Percentiles rank a stretch among this genome's conserved stretches.
Evolutionary conservation across 176 grass and related monocot genomes (phyloP).

Genomic region (Poa pratensis): DNA sequence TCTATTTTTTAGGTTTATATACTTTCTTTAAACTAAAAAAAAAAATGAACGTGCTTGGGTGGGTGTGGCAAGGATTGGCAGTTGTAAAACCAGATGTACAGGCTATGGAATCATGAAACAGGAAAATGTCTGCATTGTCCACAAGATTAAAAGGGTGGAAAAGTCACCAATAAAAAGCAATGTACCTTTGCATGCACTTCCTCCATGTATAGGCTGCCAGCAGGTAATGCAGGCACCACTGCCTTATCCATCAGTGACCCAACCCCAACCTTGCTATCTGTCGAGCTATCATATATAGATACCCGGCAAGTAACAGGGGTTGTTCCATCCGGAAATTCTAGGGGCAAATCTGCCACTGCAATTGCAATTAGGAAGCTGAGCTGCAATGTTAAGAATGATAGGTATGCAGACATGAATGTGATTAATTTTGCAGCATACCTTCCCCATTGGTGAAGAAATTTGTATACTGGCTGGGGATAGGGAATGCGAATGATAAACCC

Average conservation of each 20-base stretch:
- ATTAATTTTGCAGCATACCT: conserved; percentile 57
- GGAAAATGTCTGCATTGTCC: not conserved
- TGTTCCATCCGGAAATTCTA: conserved; percentile 97
- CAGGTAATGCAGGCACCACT: conserved; percentile 69
- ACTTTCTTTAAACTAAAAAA: conserved; percentile 8
- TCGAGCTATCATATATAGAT: conserved; percentile 85
- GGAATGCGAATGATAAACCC: conserved; percentile 95
- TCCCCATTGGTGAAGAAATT: conserved; percentile 79
- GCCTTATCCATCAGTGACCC: conserved; percentile 90
- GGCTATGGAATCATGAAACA: conserved; percentile 17
- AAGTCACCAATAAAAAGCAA: conserved; percentile 25
- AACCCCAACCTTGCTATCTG: conserved; percentile 89
- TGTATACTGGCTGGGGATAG: conserved; percentile 86
- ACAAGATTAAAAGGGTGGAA: conserved; percentile 9
- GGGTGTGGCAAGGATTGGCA: not conserved
- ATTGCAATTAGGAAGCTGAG: conserved; percentile 42
- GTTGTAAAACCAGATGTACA: conserved; percentile 14
- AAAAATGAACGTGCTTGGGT: not conserved
- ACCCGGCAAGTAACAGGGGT: conserved; percentile 94
- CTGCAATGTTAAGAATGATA: conserved; percentile 25
- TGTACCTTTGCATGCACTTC: conserved; percentile 90
- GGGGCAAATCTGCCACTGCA: conserved; percentile 82
- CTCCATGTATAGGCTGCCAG: conserved; percentile 96
- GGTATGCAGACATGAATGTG: conserved; percentile 18
- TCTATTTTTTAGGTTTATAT: not conserved